Evolutionary conservation across 1,139 yeast species (phyloP).

Genomic region (Magnusiomyces tetraspermus): DNA sequence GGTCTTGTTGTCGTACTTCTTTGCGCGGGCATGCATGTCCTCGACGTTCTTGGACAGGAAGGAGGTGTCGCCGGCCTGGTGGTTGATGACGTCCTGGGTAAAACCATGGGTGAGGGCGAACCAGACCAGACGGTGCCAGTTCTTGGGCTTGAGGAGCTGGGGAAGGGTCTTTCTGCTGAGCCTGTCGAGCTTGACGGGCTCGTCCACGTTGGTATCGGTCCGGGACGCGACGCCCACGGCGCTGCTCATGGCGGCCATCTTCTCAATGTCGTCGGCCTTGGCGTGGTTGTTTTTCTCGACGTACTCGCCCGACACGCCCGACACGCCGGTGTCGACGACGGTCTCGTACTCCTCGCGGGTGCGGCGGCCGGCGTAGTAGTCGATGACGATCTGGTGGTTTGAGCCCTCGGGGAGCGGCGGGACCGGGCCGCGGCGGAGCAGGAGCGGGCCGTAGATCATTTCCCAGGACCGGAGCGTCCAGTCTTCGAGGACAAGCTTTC

Average conservation of each 20-base stretch:
- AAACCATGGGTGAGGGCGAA: slow-evolving; percentile 51
- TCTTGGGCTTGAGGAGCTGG: slow-evolving; percentile 32
- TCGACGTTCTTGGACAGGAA: slow-evolving; percentile 32
- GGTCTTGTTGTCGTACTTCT: slow-evolving; percentile 60
- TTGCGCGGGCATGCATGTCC: slow-evolving; percentile 48
- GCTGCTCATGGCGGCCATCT: slow-evolving; percentile 2
- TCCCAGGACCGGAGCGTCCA: slow-evolving; percentile 60
- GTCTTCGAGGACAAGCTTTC: slow-evolving; percentile 53
- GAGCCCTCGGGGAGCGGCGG: slow-evolving; percentile 58
- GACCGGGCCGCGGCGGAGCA: slow-evolving; percentile 44
- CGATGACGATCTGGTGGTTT: slow-evolving; percentile 35
- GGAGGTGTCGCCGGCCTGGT: slow-evolving; percentile 37
- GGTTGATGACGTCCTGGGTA: slow-evolving; percentile 50
- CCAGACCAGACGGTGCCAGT: slow-evolving; percentile 47
- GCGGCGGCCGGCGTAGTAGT: slow-evolving; percentile 59
- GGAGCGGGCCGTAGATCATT: slow-evolving; percentile 38
- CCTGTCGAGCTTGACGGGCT: slow-evolving; percentile 14
- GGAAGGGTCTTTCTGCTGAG: slow-evolving; percentile 11
- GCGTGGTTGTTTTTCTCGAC: neutral
- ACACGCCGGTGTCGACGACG: slow-evolving; percentile 15
- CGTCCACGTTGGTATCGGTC: slow-evolving; percentile 9
- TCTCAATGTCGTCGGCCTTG: slow-evolving; percentile 7
- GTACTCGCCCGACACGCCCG: slow-evolving; percentile 17
- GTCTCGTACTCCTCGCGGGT: slow-evolving; percentile 26
- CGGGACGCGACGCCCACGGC: neutral